A percentile compares a stretch with the other conserved stretches of the same genome.
These are phyloP conservation scores for Lactarius trivialis DNA, from an alignment of 768 basidiomycete species.

Conservation along the genomic window DNA sequence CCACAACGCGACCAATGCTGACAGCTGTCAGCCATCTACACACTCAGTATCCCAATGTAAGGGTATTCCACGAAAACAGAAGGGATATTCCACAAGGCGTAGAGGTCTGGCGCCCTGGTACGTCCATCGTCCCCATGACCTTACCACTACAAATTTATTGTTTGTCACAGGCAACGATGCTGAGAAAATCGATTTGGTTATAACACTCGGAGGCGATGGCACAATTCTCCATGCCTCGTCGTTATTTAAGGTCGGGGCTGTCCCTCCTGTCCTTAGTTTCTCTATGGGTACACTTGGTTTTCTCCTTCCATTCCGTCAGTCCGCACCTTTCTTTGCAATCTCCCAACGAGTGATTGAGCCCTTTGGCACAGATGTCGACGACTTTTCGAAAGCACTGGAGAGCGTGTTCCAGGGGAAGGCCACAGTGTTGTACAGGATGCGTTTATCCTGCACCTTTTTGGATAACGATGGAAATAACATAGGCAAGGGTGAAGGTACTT, in stretches of 20 bases:
- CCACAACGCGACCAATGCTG: not conserved
- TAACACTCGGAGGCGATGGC: slow-evolving; percentile 91
- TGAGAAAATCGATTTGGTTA: slow-evolving; percentile 73
- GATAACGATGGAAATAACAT: slow-evolving; percentile 53
- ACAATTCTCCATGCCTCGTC: slow-evolving; percentile 93
- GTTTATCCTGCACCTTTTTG: slow-evolving; percentile 75
- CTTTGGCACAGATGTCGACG: slow-evolving; percentile 66
- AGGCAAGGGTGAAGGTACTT: slow-evolving; percentile 50
- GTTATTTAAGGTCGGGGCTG: slow-evolving; percentile 82
- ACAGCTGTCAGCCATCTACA: slow-evolving; percentile 27
- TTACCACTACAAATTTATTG: not conserved
- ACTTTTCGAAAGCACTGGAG: slow-evolving; percentile 72
- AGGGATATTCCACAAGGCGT: slow-evolving; percentile 45
- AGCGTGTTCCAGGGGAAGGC: slow-evolving; percentile 75
- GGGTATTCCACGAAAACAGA: slow-evolving; percentile 34
- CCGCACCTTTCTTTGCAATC: not conserved
- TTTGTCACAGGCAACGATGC: slow-evolving; percentile 36
- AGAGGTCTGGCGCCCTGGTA: slow-evolving; percentile 54
- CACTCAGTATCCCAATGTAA: slow-evolving; percentile 29
- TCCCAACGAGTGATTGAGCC: not conserved
- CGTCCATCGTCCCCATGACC: slow-evolving; percentile 18
- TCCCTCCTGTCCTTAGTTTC: slow-evolving; percentile 87
- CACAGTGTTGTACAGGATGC: slow-evolving; percentile 83
- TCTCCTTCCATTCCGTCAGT: slow-evolving; percentile 87
- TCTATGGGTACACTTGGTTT: slow-evolving; percentile 94